Evolutionary conservation across 2,329 filamentous ascomycete species (phyloP).

Genomic region (Aspergillus sp.): DNA sequence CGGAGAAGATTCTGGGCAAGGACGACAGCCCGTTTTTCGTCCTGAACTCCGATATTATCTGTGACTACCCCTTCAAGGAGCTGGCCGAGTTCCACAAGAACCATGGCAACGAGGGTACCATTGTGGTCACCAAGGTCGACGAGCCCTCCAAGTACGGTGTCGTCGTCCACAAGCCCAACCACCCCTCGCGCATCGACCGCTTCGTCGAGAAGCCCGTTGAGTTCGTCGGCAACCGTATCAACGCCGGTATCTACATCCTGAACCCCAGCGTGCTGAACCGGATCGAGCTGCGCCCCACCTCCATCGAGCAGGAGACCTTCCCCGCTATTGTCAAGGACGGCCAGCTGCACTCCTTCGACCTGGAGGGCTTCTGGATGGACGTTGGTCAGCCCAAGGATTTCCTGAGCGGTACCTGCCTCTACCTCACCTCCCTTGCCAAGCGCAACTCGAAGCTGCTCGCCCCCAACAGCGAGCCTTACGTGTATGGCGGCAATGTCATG

Average conservation of each 20-base stretch:
- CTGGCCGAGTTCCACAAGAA: slow-evolving; percentile 88
- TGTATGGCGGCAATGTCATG: slow-evolving; percentile 92
- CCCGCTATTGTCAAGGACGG: slow-evolving; percentile 87
- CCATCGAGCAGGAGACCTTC: slow-evolving; percentile 99
- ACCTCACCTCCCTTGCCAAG: slow-evolving; percentile 90
- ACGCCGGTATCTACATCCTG: slow-evolving; percentile 96
- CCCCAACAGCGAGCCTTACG: slow-evolving; percentile 71
- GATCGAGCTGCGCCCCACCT: slow-evolving; percentile 94
- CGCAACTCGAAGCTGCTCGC: slow-evolving; percentile 83
- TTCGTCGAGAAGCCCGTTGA: slow-evolving; percentile 99
- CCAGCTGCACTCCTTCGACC: slow-evolving; percentile 90
- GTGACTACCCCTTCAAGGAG: slow-evolving; percentile 92
- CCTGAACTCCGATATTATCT: slow-evolving; percentile 97
- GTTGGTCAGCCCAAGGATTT: slow-evolving; percentile 99
- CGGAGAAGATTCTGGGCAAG: slow-evolving; percentile 87
- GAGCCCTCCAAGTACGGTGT: slow-evolving; percentile 99
- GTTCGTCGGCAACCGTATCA: slow-evolving; percentile 98
- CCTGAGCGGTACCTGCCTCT: slow-evolving; percentile 91
- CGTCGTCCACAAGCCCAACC: slow-evolving; percentile 92
- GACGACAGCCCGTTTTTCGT: slow-evolving; percentile 97
- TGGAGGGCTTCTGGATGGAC: slow-evolving; percentile 99
- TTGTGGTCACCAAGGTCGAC: slow-evolving; percentile 98
- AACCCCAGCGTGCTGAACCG: slow-evolving; percentile 88
- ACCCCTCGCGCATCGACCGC: slow-evolving; percentile 89
- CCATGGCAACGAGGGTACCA: slow-evolving; percentile 95